phyloP scores from a whole-genome alignment of 148 eudicot species.

The Tetragonia tetragonoides region DNA sequence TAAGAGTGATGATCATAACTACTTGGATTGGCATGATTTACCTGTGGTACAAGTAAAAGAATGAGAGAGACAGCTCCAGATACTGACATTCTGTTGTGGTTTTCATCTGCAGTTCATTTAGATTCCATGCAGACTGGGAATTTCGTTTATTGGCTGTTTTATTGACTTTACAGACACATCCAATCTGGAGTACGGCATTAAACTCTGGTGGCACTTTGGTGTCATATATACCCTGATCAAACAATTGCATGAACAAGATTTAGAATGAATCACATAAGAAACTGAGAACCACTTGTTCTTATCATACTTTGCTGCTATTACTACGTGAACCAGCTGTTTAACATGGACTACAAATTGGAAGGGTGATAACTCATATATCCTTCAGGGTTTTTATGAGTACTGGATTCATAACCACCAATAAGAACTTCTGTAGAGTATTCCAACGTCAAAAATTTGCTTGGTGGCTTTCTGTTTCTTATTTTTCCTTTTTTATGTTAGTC shows the following conservation, averaged over 20 bases:
- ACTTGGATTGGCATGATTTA: constrained; percentile 24
- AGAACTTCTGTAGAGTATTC: not conserved
- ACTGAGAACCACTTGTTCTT: not conserved
- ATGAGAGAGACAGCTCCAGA: constrained; percentile 66
- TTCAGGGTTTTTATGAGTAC: not conserved
- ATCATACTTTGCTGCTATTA: not conserved
- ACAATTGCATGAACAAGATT: constrained; percentile 10
- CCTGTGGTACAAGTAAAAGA: constrained; percentile 96
- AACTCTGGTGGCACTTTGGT: constrained; percentile 74
- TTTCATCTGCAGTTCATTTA: constrained; percentile 87
- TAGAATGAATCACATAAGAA: constrained; percentile 8
- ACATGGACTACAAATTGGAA: not conserved
- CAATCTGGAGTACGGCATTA: constrained; percentile 78
- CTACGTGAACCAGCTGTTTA: not conserved
- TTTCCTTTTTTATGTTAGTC: not conserved
- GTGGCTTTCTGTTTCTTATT: not conserved
- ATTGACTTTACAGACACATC: constrained; percentile 92
- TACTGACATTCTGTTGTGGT: constrained; percentile 87
- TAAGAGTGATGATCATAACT: not conserved
- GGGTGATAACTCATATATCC: not conserved
- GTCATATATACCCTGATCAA: constrained; percentile 89
- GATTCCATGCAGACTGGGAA: constrained; percentile 70
- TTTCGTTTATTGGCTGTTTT: constrained; percentile 69
- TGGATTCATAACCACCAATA: not conserved
- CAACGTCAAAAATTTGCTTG: too few relatives aligned